phyloP scores from a whole-genome alignment of 2,329 filamentous ascomycete genomes.

The Neoarthrinium moseri region DNA sequence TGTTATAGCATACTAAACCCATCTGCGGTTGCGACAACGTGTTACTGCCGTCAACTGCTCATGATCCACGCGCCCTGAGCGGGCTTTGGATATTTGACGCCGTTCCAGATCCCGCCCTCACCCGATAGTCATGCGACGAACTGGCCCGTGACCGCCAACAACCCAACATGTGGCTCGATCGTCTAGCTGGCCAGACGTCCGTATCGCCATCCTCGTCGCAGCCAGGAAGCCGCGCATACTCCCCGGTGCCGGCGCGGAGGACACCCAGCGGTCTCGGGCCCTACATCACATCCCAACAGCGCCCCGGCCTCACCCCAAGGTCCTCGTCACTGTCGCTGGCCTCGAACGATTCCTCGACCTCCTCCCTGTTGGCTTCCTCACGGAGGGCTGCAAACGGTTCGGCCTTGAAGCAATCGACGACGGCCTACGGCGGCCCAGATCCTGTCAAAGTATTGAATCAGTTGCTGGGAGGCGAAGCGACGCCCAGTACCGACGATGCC shows the following conservation, averaged over 20 bases:
- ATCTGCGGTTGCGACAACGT: too few relatives aligned
- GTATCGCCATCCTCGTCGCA: slow-evolving; percentile 51
- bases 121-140: slow-evolving; percentile 1
- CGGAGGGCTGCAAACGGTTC: slow-evolving; percentile 69
- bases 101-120: neutral
- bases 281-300: slow-evolving; percentile 61
- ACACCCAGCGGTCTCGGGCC: slow-evolving; percentile 68
- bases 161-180: slow-evolving; percentile 81
- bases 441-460: slow-evolving; percentile 67
- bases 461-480: slow-evolving; percentile 32
- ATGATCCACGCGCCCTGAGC: neutral
- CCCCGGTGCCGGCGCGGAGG: slow-evolving; percentile 64
- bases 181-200: slow-evolving; percentile 69
- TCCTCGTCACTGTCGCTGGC: slow-evolving; percentile 72
- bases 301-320: slow-evolving; percentile 66
- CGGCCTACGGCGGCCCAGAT: slow-evolving; percentile 57
- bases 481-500: neutral
- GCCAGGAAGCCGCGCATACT: slow-evolving; percentile 66
- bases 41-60: too few relatives aligned
- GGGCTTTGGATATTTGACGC: neutral
- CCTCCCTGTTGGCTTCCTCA: slow-evolving; percentile 64
- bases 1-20: too few relatives aligned
- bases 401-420: slow-evolving; percentile 59
- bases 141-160: slow-evolving; percentile 2
- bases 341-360: slow-evolving; percentile 74